Evolutionary conservation across 768 basidiomycete genomes (phyloP).

Genomic region (Coprinopsis marcescibilis): DNA sequence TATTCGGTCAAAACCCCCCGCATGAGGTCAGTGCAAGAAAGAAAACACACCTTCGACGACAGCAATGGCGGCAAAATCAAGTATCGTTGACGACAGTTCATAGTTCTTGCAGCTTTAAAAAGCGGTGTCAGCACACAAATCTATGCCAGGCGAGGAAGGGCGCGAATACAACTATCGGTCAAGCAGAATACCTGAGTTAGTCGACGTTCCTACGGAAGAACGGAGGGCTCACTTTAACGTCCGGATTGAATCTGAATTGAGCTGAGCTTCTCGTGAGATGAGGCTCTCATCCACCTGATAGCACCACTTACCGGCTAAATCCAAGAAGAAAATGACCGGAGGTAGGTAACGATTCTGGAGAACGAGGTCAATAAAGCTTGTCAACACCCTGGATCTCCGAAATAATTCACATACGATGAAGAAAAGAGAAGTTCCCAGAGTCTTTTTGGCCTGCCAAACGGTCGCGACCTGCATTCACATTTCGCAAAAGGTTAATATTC

Average conservation of each 20-base stretch:
- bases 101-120: slow-evolving; percentile 19
- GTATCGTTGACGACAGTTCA: slow-evolving; percentile 16
- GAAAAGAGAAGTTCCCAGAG: slow-evolving; percentile 18
- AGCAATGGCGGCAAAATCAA: slow-evolving; percentile 18
- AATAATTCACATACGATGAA: slow-evolving; percentile 12
- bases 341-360: slow-evolving; percentile 20
- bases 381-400: background rate
- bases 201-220: background rate
- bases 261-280: slow-evolving; percentile 12
- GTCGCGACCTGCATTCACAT: slow-evolving; percentile 15
- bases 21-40: background rate
- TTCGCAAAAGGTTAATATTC: no score
- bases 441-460: slow-evolving; percentile 19
- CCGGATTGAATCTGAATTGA: slow-evolving; percentile 17
- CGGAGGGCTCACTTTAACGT: slow-evolving; percentile 12
- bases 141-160: no score
- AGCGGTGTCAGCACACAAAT: background rate
- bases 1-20: background rate
- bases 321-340: slow-evolving; percentile 16
- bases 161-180: no score
- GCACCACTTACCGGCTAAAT: slow-evolving; percentile 13
- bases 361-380: background rate
- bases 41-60: slow-evolving; percentile 21
- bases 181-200: no score
- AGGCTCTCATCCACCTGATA: no score